Evolutionary conservation across 331 rosid genomes (phyloP).

Genomic region (Prunus yedoensis): DNA sequence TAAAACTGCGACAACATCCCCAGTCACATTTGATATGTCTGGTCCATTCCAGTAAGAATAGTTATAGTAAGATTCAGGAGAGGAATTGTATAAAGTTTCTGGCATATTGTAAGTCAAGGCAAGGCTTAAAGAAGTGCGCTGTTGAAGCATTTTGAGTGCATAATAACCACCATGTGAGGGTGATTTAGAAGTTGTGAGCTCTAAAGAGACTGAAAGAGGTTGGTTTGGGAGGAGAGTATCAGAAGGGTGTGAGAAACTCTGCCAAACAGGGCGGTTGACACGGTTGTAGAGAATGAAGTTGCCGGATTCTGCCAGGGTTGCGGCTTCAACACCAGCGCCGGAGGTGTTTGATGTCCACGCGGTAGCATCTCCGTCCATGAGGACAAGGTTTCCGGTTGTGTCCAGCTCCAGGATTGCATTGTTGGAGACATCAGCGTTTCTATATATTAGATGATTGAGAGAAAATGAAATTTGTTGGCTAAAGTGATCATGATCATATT

Average conservation of each 20-base stretch:
- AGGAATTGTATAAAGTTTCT: conserved; percentile 33
- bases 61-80: conserved; percentile 54
- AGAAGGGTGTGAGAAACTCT: conserved; percentile 85
- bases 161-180: conserved; percentile 69
- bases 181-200: conserved; percentile 62
- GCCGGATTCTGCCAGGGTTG: conserved; percentile 68
- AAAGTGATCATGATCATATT: background rate
- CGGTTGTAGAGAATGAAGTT: conserved; percentile 61
- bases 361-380: conserved; percentile 46
- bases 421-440: conserved; percentile 64
- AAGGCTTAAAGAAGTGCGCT: conserved; percentile 66
- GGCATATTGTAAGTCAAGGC: conserved; percentile 75
- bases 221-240: conserved; percentile 87
- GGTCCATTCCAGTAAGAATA: conserved; percentile 85
- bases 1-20: conserved; percentile 75
- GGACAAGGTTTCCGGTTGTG: conserved; percentile 68
- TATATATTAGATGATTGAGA: conserved; percentile 49
- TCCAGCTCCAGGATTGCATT: conserved; percentile 75
- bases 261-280: conserved; percentile 53
- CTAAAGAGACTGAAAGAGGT: conserved; percentile 70
- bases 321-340: conserved; percentile 43
- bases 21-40: conserved; percentile 82
- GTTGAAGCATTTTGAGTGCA: conserved; percentile 70
- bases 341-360: conserved; percentile 81
- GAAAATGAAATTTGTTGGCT: conserved; percentile 39